Conservation (phyloP, 371 early-diverging fungal species). For the Mortierella sp. region DNA sequence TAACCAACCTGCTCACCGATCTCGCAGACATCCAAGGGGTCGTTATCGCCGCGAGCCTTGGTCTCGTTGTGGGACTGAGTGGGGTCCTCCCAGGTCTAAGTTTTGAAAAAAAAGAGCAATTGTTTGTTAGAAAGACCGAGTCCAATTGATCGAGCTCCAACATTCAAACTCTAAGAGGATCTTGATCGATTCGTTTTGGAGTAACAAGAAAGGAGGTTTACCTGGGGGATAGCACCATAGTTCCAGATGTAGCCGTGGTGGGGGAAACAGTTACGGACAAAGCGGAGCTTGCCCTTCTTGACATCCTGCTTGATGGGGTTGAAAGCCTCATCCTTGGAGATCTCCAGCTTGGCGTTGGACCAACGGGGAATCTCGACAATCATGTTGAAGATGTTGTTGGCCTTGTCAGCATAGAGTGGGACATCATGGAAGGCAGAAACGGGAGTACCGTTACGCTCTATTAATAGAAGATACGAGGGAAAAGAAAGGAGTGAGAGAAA, state of each 20-base stretch:
- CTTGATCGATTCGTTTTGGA: background rate
- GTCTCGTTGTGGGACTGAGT: constrained; percentile 87
- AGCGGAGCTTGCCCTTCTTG: constrained; percentile 99
- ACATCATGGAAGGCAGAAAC: constrained; percentile 99
- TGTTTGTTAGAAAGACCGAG: background rate
- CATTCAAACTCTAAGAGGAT: background rate
- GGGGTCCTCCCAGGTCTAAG: constrained; percentile 99
- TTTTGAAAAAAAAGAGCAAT: constrained; percentile 9
- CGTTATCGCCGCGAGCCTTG: constrained; percentile 96
- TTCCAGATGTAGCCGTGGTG: constrained; percentile 99
- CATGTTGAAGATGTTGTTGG: constrained; percentile 94
- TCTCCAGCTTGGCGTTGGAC: constrained; percentile 99
- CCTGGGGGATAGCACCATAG: constrained; percentile 98
- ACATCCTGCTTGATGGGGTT: constrained; percentile 99
- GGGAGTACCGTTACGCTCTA: constrained; percentile 76
- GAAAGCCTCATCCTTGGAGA: constrained; percentile 91
- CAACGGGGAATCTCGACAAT: constrained; percentile 99
- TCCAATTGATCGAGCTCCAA: background rate
- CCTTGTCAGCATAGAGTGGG: constrained; percentile 91
- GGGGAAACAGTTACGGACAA: constrained; percentile 99
- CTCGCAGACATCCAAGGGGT: constrained; percentile 98
- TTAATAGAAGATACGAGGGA: background rate
- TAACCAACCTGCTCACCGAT: constrained; percentile 94
- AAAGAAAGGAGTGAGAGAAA: background rate
- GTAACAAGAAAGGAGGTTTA: constrained; percentile 29